phyloP scores from a whole-genome alignment of 371 early-diverging fungal species.

The Capillidium heterosporum region DNA sequence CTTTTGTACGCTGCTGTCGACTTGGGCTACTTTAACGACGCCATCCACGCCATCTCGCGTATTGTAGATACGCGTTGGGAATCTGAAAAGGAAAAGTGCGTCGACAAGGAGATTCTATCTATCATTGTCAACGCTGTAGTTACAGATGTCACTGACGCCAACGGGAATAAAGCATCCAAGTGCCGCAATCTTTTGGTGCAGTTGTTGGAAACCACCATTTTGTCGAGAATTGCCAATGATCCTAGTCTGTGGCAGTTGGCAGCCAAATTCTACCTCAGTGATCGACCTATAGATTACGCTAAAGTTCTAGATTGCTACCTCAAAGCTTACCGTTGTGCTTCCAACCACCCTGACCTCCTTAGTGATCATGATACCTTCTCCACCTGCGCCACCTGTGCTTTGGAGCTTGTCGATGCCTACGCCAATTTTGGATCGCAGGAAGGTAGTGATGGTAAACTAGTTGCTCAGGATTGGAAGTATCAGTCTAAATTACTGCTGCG shows the following conservation, averaged over 20 bases:
- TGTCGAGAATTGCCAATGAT: conserved; percentile 49
- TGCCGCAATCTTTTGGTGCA: conserved; percentile 22
- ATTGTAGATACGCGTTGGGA: conserved; percentile 59
- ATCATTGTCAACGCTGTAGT: conserved; percentile 49
- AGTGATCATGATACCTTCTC: conserved; percentile 44
- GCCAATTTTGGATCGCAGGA: conserved; percentile 30
- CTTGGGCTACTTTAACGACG: conserved; percentile 60
- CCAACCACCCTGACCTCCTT: conserved; percentile 52
- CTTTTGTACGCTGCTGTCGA: conserved; percentile 57
- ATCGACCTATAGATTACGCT: conserved; percentile 20
- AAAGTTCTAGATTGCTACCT: conserved; percentile 57
- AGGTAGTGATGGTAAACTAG: conserved; percentile 12
- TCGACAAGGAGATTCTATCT: conserved; percentile 56
- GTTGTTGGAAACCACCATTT: conserved; percentile 42
- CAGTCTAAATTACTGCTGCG: conserved; percentile 64
- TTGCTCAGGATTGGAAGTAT: conserved; percentile 76
- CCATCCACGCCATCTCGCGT: conserved; percentile 69
- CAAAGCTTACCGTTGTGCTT: conserved; percentile 64
- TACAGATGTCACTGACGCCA: conserved; percentile 37
- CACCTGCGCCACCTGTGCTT: conserved; percentile 36
- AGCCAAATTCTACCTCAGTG: conserved; percentile 56
- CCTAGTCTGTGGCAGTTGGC: conserved; percentile 56
- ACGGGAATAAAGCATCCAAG: conserved; percentile 21
- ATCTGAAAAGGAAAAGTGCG: conserved; percentile 34
- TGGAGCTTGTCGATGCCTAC: conserved; percentile 63